Evolutionary conservation across 345 rosid species (phyloP), one percentile per base, ranked within the genome.

Genomic region (Turritis glabra): DNA sequence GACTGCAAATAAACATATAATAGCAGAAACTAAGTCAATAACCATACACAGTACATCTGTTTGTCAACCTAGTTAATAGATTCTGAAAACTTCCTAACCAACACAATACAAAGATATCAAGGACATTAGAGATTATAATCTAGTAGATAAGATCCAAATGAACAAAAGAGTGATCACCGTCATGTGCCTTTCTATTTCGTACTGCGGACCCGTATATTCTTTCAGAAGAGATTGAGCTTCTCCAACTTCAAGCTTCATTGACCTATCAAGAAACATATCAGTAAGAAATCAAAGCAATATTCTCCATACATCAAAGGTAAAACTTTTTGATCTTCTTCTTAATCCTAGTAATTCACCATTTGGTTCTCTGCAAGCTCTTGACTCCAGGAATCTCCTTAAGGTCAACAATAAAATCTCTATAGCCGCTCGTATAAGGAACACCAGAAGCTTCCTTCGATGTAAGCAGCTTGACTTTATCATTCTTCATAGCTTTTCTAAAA

Each of bases 361-460:
- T 88, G 21, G 97, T 90, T 82, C 92, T 85, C 70, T 90, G 98
- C 78, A 93, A 82, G 64, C 84, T 86, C 84, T 87, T 93, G 55
- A 82, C 86, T 13, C 98, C 98, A 1, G 96, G 96, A 72, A 93
- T 89, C 13, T 90, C 89, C 84, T 89, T 85, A 85, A 93, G 88
- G 72, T 93, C 88, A 56, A 93, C 90, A 40, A 89, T 53, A 40
- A 90, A 90, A 52, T 89, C 89, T 79, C 85, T 80, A 74, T 58
- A 71, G 30, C 79, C 82, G 38, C 29, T 72, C 27, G 67, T 66
- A 67, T 62, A 66, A 27, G 81, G 18, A 53, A 48, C 73, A 41
- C 73, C 69, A 8, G 61, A 62, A 73, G 65, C 79, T 25, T 86
- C 98, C 83, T 86, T 93, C 0, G 92, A 88, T 18, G 90, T 90